These are phyloP conservation scores for Esteya vermicola DNA, from an alignment of 2,329 filamentous ascomycete genomes.

Conservation along the genomic window DNA sequence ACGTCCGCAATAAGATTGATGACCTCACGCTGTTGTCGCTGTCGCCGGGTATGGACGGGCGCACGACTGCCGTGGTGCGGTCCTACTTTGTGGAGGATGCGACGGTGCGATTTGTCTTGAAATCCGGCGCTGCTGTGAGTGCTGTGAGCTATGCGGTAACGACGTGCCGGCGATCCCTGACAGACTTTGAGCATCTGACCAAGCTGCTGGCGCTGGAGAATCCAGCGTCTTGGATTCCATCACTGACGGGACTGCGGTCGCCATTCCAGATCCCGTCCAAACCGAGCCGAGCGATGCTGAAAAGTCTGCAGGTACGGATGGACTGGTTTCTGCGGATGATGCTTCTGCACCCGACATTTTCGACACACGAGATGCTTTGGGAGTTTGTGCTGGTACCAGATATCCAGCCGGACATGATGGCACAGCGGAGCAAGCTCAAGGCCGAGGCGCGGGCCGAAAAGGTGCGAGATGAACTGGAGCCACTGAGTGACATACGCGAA, in stretches of 20 bases:
- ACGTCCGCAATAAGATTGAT: slow-evolving; percentile 91
- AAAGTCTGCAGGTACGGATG: slow-evolving; percentile 74
- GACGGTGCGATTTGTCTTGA: slow-evolving; percentile 81
- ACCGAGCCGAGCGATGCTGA: slow-evolving; percentile 72
- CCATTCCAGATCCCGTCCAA: slow-evolving; percentile 90
- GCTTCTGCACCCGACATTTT: slow-evolving; percentile 78
- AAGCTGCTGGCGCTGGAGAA: slow-evolving; percentile 76
- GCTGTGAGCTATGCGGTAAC: slow-evolving; percentile 82
- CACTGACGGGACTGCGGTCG: slow-evolving; percentile 61
- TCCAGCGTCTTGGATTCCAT: slow-evolving; percentile 88
- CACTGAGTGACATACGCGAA: slow-evolving; percentile 69
- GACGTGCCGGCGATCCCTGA: slow-evolving; percentile 74
- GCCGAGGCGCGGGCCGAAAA: slow-evolving; percentile 70
- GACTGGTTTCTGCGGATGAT: slow-evolving; percentile 82
- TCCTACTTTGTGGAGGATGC: slow-evolving; percentile 97
- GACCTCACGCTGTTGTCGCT: slow-evolving; percentile 77
- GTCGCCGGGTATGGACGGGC: slow-evolving; percentile 55
- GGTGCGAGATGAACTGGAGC: slow-evolving; percentile 77
- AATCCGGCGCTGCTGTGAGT: slow-evolving; percentile 77
- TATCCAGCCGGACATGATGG: slow-evolving; percentile 78
- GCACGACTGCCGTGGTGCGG: slow-evolving; percentile 83
- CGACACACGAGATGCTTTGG: slow-evolving; percentile 95
- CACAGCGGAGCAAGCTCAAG: slow-evolving; percentile 75
- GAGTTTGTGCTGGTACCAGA: slow-evolving; percentile 97
- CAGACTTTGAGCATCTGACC: slow-evolving; percentile 83